These are phyloP conservation scores for Knoxdaviesia capensis DNA, from an alignment of 2,329 filamentous ascomycete genomes.

Conservation along the genomic window DNA sequence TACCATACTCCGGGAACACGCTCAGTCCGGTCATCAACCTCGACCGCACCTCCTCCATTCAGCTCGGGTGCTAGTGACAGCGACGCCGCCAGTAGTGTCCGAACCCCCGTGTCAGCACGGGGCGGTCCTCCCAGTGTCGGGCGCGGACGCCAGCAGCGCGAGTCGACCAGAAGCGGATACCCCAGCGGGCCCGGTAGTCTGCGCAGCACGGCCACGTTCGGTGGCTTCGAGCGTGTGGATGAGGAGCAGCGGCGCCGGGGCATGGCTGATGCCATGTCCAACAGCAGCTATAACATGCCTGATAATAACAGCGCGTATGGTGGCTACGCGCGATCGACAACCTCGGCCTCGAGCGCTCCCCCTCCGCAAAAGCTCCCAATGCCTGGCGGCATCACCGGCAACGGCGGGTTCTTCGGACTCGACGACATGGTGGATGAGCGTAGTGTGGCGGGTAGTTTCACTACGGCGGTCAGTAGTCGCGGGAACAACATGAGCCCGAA, in stretches of 20 bases:
- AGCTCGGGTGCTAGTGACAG: slow-evolving; percentile 11
- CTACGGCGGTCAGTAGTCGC: slow-evolving; percentile 7
- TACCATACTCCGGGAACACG: neutral
- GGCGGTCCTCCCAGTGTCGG: slow-evolving; percentile 1
- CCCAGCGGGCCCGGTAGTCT: slow-evolving; percentile 1
- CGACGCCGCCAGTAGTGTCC: slow-evolving; percentile 10
- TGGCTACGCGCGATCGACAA: slow-evolving; percentile 5
- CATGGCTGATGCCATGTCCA: slow-evolving; percentile 3
- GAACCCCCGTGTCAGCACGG: slow-evolving; percentile 7
- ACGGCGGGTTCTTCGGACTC: slow-evolving; percentile 8
- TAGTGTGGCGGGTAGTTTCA: slow-evolving; percentile 7
- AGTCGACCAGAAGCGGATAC: slow-evolving; percentile 3
- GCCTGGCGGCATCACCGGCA: slow-evolving; percentile 3
- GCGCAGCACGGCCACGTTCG: slow-evolving; percentile 6
- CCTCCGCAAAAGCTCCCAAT: slow-evolving; percentile 1
- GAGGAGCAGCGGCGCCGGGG: slow-evolving; percentile 9
- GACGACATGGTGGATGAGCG: slow-evolving; percentile 10
- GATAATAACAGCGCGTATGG: slow-evolving; percentile 1
- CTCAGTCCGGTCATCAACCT: slow-evolving; percentile 9
- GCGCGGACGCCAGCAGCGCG: neutral
- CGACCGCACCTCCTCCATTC: slow-evolving; percentile 7
- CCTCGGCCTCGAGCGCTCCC: slow-evolving; percentile 4
- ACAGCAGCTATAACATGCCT: too few species aligned
- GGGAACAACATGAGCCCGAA: slow-evolving; percentile 7
- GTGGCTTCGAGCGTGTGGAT: slow-evolving; percentile 8